phyloP scores from a whole-genome alignment of 2,329 filamentous ascomycete species.

The Thelonectria olida region DNA sequence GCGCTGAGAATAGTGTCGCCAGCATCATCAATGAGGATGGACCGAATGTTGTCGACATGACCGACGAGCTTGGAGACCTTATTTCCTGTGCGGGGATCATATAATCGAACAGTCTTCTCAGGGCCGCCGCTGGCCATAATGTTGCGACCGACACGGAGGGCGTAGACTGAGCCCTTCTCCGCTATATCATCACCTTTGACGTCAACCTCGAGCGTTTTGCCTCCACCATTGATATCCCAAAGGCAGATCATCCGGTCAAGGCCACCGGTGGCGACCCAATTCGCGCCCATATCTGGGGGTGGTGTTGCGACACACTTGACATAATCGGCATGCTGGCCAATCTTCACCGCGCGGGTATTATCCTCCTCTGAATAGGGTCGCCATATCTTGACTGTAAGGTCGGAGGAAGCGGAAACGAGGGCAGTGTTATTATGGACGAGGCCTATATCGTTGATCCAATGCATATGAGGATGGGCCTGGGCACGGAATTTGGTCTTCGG shows the following conservation, averaged over 20 bases:
- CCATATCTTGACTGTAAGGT: slow-evolving; percentile 93
- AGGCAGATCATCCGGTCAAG: slow-evolving; percentile 91
- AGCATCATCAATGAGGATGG: slow-evolving; percentile 87
- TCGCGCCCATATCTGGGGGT: slow-evolving; percentile 63
- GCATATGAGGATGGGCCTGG: slow-evolving; percentile 81
- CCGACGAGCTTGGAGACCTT: slow-evolving; percentile 96
- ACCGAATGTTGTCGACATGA: slow-evolving; percentile 92
- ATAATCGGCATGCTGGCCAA: slow-evolving; percentile 95
- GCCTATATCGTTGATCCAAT: slow-evolving; percentile 95
- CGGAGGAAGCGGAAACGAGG: slow-evolving; percentile 90
- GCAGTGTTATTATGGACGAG: slow-evolving; percentile 81
- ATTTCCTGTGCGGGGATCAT: slow-evolving; percentile 90
- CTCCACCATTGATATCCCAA: slow-evolving; percentile 91
- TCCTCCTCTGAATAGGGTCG: slow-evolving; percentile 73
- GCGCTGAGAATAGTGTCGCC: slow-evolving; percentile 93
- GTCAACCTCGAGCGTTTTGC: slow-evolving; percentile 88
- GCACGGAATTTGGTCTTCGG: slow-evolving; percentile 66
- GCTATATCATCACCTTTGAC: slow-evolving; percentile 82
- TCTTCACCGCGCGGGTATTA: slow-evolving; percentile 67
- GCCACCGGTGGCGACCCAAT: slow-evolving; percentile 94
- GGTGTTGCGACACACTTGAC: slow-evolving; percentile 93
- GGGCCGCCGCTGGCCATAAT: slow-evolving; percentile 93
- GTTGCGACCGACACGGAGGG: slow-evolving; percentile 80
- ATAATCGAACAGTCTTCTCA: slow-evolving; percentile 90
- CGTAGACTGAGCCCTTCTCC: slow-evolving; percentile 96